These are phyloP conservation scores for Isoetes taiwanensis DNA, from an alignment of 75 land plant genomes.

Conservation along the genomic window DNA sequence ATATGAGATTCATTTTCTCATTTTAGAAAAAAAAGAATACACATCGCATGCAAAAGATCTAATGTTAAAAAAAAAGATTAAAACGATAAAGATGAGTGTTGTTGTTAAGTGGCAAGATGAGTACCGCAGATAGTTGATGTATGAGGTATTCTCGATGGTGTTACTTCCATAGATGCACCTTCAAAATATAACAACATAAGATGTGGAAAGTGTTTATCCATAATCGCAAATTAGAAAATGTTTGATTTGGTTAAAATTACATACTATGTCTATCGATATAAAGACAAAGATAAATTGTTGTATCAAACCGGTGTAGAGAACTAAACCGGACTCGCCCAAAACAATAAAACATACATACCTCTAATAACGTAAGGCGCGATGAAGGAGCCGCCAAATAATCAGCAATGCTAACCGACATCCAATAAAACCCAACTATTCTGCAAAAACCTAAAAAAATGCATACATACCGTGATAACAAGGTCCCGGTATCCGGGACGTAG, in stretches of 20 bases:
- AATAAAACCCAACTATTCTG: too few species aligned
- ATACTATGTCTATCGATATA: neutral
- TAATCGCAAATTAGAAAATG: neutral
- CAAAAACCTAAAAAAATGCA: too few species aligned
- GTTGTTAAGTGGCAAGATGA: too few species aligned
- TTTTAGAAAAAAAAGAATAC: too few species aligned
- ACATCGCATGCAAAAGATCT: too few species aligned
- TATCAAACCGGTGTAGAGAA: neutral
- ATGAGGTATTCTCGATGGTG: constrained; percentile 1
- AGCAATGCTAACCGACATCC: too few species aligned
- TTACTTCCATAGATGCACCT: neutral
- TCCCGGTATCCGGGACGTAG: constrained; percentile 12
- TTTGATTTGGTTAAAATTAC: neutral
- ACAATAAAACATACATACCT: constrained; percentile 3
- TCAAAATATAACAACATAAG: constrained; percentile 1
- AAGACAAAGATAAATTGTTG: neutral
- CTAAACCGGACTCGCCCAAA: neutral
- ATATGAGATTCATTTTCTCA: too few species aligned
- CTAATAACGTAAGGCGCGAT: neutral
- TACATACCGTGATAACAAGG: constrained; percentile 31
- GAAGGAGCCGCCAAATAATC: neutral
- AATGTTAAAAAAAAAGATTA: too few species aligned
- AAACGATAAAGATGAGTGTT: too few species aligned
- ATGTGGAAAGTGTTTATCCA: neutral
- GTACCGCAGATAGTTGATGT: neutral